A percentile compares a stretch with the other conserved stretches of the same genome.
These are phyloP conservation scores for Russula virescens DNA, from an alignment of 768 basidiomycete species.

Conservation along the genomic window DNA sequence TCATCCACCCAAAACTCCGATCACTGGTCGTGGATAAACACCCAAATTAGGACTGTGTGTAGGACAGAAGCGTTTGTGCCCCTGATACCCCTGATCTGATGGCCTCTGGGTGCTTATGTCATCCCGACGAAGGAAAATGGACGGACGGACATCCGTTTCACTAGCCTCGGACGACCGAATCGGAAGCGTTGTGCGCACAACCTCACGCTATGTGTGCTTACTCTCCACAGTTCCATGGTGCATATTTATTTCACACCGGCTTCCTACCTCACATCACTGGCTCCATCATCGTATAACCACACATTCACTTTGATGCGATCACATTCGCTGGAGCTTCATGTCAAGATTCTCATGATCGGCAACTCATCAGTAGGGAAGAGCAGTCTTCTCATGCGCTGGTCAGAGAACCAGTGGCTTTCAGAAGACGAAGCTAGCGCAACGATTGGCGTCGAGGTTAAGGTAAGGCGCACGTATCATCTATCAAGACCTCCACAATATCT, in stretches of 20 bases:
- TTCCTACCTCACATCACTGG: not conserved
- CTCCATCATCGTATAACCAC: not conserved
- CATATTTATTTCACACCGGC: not conserved
- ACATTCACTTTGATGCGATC: not conserved
- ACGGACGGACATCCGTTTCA: conserved; percentile 1
- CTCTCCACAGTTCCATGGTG: not conserved
- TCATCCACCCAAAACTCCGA: not conserved
- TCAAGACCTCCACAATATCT: not conserved
- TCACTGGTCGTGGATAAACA: not conserved
- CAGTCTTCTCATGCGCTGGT: conserved; percentile 87
- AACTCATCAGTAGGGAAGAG: conserved; percentile 91
- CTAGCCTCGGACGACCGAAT: not conserved
- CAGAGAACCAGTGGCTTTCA: conserved; percentile 90
- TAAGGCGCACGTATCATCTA: conserved; percentile 34
- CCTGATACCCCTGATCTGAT: not conserved
- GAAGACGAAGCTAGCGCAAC: conserved; percentile 84
- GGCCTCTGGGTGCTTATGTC: not conserved
- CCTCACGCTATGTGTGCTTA: conserved; percentile 3
- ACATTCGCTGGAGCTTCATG: conserved; percentile 40
- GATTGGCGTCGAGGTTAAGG: conserved; percentile 82
- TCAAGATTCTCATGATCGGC: conserved; percentile 78
- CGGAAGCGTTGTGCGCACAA: not conserved
- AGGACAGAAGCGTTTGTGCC: not conserved
- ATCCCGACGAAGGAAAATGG: not conserved
- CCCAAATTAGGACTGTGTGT: not conserved